Evolutionary conservation across 768 basidiomycete genomes (phyloP).

Genomic region (Tulasnella sp.): DNA sequence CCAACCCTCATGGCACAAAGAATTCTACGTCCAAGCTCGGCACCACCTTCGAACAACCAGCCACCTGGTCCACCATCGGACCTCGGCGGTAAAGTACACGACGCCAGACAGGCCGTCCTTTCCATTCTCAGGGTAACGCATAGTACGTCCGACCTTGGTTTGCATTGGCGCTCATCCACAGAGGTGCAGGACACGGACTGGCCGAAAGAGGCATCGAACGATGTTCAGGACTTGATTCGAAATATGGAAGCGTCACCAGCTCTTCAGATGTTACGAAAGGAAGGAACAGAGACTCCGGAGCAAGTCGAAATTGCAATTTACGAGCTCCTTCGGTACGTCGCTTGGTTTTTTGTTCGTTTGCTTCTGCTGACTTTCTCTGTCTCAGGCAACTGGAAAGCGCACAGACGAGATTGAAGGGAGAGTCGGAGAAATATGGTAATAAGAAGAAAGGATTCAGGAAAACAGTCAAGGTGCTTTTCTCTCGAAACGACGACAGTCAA

Average conservation of each 20-base stretch:
- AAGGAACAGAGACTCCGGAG: not conserved
- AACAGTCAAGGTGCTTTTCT: not conserved
- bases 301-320: not conserved
- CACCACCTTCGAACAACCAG: too few relatives aligned
- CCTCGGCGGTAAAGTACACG: too few relatives aligned
- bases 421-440: not conserved
- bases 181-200: not conserved
- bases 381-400: not conserved
- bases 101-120: too few relatives aligned
- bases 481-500: not conserved
- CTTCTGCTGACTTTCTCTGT: not conserved
- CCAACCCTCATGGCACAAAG: too few relatives aligned
- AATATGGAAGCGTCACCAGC: not conserved
- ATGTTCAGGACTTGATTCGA: not conserved
- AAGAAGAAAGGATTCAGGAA: not conserved
- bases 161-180: not conserved
- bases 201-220: not conserved
- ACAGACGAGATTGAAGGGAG: not conserved
- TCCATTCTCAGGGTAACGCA: too few relatives aligned
- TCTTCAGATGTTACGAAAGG: not conserved
- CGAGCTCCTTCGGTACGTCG: too few relatives aligned
- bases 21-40: too few relatives aligned
- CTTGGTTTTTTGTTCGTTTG: not conserved
- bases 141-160: too few relatives aligned
- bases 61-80: too few relatives aligned